Base-by-base conservation (phyloP, 371 early-diverging fungal genomes). In the Ecytonucleospora hepatopenaei region DNA sequence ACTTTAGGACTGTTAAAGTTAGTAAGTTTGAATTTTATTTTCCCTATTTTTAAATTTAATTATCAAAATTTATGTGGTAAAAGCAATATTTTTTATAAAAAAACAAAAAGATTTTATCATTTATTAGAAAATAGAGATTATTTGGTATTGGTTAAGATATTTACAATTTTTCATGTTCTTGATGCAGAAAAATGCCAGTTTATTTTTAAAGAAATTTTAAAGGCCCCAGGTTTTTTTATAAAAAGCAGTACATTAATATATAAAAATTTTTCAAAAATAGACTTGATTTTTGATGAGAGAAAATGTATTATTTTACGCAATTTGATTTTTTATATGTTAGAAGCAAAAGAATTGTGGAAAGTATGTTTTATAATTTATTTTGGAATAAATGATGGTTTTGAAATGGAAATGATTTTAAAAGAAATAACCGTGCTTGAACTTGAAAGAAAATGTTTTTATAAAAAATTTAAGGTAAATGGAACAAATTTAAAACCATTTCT, bases 1-100 rank as follows among this genome's bases (percentile, higher is more conserved):
- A 31, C 62, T 16, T 27, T 34, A 33, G 78, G 72, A 24, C 27
- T 78, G 3, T 24, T 49, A 12, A 56, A 59, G 32, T 66, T 78
- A 54, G 24, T 59, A 19, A 48, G 59, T 53, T 53, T 67, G 53
- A 23, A 61, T 23, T 67, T 63, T 58, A 53, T 62, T 3, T 16
- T 30, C 0, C 48, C 64, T 12, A 46, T 73, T 17, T 71, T 77
- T 49, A 61, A 40, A 48, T 30, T 31, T 19, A 61, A 34, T 8
- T 46, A 26, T 2, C 27, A 4, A 12, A 23, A 54, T 49, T 32
- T 35, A 32, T 16, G 16, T 4, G 1, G 17, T 33, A 32, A 24
- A 63, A 31, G 26, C 8, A 40, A n/a, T 63, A 15, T 33, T 17
- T 15, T 24, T 65, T 46, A 21, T 21, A 19, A 1, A 56, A 57